Evolutionary conservation across 2,329 filamentous ascomycete genomes (phyloP).

Genomic region (Graphilbum ipis-grandicollis): DNA sequence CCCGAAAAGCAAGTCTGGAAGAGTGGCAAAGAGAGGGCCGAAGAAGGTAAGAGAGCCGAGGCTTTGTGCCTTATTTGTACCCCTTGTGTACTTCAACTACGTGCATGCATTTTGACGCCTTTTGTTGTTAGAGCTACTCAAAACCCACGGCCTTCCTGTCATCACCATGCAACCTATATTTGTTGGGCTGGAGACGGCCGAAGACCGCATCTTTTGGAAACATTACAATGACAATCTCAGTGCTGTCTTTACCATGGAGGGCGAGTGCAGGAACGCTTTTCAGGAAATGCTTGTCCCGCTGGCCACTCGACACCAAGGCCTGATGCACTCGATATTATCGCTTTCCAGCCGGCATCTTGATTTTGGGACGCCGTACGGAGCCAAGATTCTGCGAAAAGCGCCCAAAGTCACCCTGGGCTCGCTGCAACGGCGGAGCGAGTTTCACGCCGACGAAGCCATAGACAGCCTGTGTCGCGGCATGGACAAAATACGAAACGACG

Average conservation of each 20-base stretch:
- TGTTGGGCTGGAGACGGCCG: constrained; percentile 60
- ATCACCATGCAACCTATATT: constrained; percentile 52
- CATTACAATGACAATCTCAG: constrained; percentile 71
- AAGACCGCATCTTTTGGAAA: constrained; percentile 66
- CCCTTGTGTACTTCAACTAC: no score
- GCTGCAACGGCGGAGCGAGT: constrained; percentile 32
- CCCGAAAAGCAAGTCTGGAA: constrained; percentile 77
- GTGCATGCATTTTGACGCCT: no score
- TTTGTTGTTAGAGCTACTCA: constrained; percentile 25
- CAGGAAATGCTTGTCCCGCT: constrained; percentile 70
- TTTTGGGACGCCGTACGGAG: constrained; percentile 37
- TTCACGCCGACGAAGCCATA: constrained; percentile 38
- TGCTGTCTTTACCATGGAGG: constrained; percentile 65
- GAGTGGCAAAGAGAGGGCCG: constrained; percentile 60
- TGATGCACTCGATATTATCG: constrained; percentile 83
- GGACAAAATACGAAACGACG: constrained; percentile 14
- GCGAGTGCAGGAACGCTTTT: constrained; percentile 69
- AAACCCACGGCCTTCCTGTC: constrained; percentile 28
- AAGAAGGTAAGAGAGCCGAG: constrained; percentile 35
- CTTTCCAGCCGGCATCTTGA: constrained; percentile 65
- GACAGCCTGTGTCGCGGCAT: constrained; percentile 32
- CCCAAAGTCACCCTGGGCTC: constrained; percentile 26
- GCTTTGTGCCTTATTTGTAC: no score
- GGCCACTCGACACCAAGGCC: constrained; percentile 58
- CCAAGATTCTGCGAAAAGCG: constrained; percentile 31